phyloP scores from a whole-genome alignment of 148 eudicot genomes.

The Heliosperma pusillum region DNA sequence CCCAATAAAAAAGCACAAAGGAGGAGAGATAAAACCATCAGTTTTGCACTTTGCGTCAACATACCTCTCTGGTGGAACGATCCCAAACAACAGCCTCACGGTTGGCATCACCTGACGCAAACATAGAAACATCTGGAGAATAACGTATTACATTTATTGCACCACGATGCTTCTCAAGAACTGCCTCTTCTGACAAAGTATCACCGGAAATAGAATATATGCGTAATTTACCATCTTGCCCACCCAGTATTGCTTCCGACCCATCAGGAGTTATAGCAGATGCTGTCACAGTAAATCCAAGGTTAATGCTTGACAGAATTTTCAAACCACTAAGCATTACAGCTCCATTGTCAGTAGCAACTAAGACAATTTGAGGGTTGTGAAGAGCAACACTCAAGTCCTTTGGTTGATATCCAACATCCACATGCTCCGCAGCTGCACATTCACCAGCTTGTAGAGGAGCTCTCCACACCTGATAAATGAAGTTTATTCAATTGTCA shows the following conservation, averaged over 20 bases:
- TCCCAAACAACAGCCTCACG: constrained; percentile 98
- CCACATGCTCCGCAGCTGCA: constrained; percentile 60
- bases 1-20: not conserved
- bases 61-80: constrained; percentile 72
- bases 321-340: constrained; percentile 64
- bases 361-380: constrained; percentile 60
- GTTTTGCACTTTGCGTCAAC: not conserved
- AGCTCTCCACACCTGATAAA: constrained; percentile 75
- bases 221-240: constrained; percentile 83
- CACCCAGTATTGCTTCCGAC: constrained; percentile 79
- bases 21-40: not conserved
- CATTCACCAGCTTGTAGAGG: constrained; percentile 64
- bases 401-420: constrained; percentile 84
- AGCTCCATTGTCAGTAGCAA: constrained; percentile 76
- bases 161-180: constrained; percentile 91
- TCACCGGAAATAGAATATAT: constrained; percentile 69
- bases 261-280: constrained; percentile 80
- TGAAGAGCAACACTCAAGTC: constrained; percentile 70
- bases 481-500: not conserved
- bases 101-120: constrained; percentile 88
- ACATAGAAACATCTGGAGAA: constrained; percentile 88
- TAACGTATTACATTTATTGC: constrained; percentile 78
- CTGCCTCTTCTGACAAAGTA: constrained; percentile 71
- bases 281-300: constrained; percentile 79
- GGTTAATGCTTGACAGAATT: constrained; percentile 54